phyloP scores from a whole-genome alignment of 2,329 filamentous ascomycete species.

The Thielaviopsis euricoi region DNA sequence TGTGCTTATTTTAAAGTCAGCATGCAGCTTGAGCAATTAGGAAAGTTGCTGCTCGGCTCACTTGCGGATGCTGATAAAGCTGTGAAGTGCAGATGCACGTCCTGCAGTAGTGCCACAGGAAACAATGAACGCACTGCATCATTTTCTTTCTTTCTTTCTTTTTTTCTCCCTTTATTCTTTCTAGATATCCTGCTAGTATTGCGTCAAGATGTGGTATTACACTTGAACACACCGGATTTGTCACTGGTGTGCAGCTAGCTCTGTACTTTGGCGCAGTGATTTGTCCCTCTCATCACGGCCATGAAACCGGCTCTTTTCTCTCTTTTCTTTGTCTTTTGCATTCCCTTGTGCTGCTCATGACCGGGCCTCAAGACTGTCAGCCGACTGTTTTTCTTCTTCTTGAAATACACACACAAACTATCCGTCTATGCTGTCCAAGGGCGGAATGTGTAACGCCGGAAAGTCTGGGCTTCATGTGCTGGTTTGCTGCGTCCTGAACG shows the following conservation, averaged over 20 bases:
- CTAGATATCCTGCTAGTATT: background rate
- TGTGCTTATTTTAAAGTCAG: too few species aligned
- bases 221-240: background rate
- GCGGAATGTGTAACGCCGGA: too few species aligned
- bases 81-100: background rate
- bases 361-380: too few species aligned
- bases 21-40: background rate
- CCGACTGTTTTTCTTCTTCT: too few species aligned
- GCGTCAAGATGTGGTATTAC: too few species aligned
- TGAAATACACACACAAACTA: too few species aligned
- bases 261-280: background rate
- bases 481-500: too few species aligned
- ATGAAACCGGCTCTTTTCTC: background rate
- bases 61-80: background rate
- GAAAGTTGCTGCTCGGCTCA: background rate
- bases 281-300: background rate
- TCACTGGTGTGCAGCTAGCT: background rate
- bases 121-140: background rate
- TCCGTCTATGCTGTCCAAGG: too few species aligned
- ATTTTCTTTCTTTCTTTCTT: background rate
- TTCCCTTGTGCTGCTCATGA: background rate
- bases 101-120: background rate
- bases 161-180: background rate
- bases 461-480: too few species aligned
- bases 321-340: background rate